These are phyloP conservation scores for Camillea tinctor DNA, from an alignment of 2,329 filamentous ascomycete species.

Conservation along the genomic window DNA sequence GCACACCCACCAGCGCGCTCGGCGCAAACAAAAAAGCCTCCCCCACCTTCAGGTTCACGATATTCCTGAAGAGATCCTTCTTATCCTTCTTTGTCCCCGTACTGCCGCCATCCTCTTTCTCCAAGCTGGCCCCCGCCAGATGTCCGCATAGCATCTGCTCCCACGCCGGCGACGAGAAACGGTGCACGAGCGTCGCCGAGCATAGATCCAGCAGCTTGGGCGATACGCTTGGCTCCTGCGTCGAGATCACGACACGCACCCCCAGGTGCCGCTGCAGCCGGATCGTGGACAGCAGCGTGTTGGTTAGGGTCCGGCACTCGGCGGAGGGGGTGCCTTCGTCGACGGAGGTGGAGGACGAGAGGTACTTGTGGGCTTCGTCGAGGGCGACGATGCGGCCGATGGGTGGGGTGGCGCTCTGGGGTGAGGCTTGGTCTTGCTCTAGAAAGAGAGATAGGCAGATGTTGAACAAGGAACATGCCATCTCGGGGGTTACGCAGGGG, in stretches of 20 bases:
- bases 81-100: no score
- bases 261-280: constrained; percentile 70
- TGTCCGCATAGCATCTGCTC: neutral
- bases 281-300: constrained; percentile 61
- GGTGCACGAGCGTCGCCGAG: constrained; percentile 69
- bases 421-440: constrained; percentile 39
- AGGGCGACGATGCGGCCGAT: constrained; percentile 64
- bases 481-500: constrained; percentile 64
- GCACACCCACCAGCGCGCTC: constrained; percentile 38
- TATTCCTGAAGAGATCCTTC: constrained; percentile 40
- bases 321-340: constrained; percentile 40
- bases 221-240: constrained; percentile 73
- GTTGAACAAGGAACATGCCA: constrained; percentile 70
- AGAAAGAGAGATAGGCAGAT: constrained; percentile 68
- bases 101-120: no score
- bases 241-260: constrained; percentile 67
- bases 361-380: constrained; percentile 79
- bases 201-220: constrained; percentile 69
- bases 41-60: constrained; percentile 42
- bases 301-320: constrained; percentile 58
- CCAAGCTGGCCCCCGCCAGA: neutral
- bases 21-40: constrained; percentile 49
- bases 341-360: no score
- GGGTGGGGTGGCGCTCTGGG: constrained; percentile 5
- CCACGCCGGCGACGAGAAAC: constrained; percentile 54